These are phyloP conservation scores for Neurospora sp. DNA, from an alignment of 495 filamentous ascomycete species.

Conservation along the genomic window DNA sequence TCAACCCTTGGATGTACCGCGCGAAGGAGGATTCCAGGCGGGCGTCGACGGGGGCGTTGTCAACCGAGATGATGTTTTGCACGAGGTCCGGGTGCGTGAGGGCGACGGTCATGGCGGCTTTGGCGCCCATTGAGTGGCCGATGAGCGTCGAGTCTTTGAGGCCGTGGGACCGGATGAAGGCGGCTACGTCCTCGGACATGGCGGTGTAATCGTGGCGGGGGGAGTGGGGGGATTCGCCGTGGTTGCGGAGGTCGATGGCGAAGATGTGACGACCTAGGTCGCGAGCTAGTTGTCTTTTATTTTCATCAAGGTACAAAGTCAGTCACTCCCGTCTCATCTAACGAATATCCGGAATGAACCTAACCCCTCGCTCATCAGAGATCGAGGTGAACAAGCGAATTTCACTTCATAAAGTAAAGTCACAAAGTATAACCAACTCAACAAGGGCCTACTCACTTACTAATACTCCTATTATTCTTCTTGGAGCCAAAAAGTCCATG, in stretches of 20 bases:
- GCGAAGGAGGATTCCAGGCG: slow-evolving; percentile 63
- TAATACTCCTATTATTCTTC: slow-evolving; percentile 90
- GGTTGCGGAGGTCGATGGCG: slow-evolving; percentile 84
- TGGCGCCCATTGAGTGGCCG: slow-evolving; percentile 97
- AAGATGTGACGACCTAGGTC: slow-evolving; percentile 77
- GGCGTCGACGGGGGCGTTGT: slow-evolving; percentile 86
- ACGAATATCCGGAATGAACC: slow-evolving; percentile 2
- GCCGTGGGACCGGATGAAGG: slow-evolving; percentile 67
- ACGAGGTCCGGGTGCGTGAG: slow-evolving; percentile 57
- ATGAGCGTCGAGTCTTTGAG: slow-evolving; percentile 66
- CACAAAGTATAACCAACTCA: background rate
- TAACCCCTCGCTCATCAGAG: background rate
- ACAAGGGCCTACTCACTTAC: slow-evolving; percentile 67
- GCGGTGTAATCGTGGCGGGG: slow-evolving; percentile 67
- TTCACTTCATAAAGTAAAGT: background rate
- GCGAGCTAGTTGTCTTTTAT: slow-evolving; percentile 56
- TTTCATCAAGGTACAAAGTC: background rate
- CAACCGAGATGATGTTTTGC: slow-evolving; percentile 66
- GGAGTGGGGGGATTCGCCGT: slow-evolving; percentile 80
- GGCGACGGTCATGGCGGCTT: slow-evolving; percentile 84
- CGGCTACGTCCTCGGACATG: slow-evolving; percentile 79
- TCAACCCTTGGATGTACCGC: slow-evolving; percentile 79
- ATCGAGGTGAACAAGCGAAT: background rate
- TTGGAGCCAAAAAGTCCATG: slow-evolving; percentile 95
- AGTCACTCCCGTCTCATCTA: background rate